Conservation (phyloP, 83 land plant species). For the Thuja plicata region DNA sequence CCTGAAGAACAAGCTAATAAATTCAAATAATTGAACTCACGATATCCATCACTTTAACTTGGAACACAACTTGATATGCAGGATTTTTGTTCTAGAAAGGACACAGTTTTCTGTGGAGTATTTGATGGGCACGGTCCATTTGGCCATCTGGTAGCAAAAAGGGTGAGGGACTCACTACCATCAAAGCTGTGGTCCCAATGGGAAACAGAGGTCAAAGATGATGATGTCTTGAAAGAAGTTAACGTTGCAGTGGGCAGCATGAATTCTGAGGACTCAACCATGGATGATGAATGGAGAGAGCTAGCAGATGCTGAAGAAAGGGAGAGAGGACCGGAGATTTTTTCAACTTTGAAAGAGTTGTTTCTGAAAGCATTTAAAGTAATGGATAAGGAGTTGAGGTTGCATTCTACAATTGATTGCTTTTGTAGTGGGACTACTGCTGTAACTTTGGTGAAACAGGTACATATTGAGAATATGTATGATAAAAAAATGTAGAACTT, state of each 20-base stretch:
- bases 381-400: conserved; percentile 77
- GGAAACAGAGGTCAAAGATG: conserved; percentile 46
- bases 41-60: conserved; percentile 7
- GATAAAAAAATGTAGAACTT: not conserved
- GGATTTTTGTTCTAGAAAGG: conserved; percentile 72
- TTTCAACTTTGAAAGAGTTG: conserved; percentile 52
- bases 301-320: conserved; percentile 37
- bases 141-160: conserved; percentile 73
- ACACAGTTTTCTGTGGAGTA: conserved; percentile 88
- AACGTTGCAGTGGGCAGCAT: conserved; percentile 42
- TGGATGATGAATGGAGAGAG: conserved; percentile 40
- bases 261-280: conserved; percentile 44
- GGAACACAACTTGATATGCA: conserved; percentile 21
- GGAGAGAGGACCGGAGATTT: conserved; percentile 46
- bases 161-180: conserved; percentile 70
- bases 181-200: conserved; percentile 56
- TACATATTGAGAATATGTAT: conserved; percentile 16
- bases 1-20: not conserved
- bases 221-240: conserved; percentile 34
- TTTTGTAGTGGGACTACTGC: conserved; percentile 95
- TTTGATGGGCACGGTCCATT: conserved; percentile 94
- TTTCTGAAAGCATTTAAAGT: conserved; percentile 72
- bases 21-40: not conserved
- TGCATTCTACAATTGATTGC: conserved; percentile 70
- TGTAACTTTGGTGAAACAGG: conserved; percentile 89